Base-by-base conservation (phyloP, 179 eudicot species). In the Heliamphora pulchella region DNA sequence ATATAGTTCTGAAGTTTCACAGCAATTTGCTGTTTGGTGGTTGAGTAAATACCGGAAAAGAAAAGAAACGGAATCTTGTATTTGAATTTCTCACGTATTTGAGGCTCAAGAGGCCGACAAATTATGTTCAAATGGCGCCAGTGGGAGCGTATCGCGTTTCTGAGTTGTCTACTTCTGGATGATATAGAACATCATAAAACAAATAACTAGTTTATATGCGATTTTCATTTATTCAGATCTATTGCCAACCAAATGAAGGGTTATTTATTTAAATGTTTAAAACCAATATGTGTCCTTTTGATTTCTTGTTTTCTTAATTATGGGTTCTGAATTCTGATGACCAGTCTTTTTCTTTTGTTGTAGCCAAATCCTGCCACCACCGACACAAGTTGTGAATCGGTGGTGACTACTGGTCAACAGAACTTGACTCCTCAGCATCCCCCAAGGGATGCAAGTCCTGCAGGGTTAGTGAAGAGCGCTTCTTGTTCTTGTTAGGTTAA, bases 361-460 rank as follows among this genome's bases (percentile, higher is more conserved):
- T 89, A 94, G 98, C 82, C 88, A 51, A 86, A 88, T 41, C 69
- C 92, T 50, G 91, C 92, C 62, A 87, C 94, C 74, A 91, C 91
- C 77, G 98, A 94, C 76, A 89, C 95, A 10, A 94, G 98, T 66
- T 93, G 96, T 82, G 98, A 94, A 81, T 94, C 98, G 74, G 97
- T 89, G 90, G 98, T 93, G 87, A 94, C 96, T 44, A 93, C 92
- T 84, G 96, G 97, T 88, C 98, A 92, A 84, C 97, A 86, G 86
- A 90, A 88, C 79, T 82, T 89, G 91, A 87, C 94, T 63, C 93
- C 93, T 84, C 97, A 87, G 87, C 93, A 85, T 87, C 97, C 98
- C 22, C 96, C 92, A 58, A 87, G 93, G 85, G 98, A 94, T 93
- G 98, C 98, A 76, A 94, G 98, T 86, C 98, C 98, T 88, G 97